Percentiles rank a stretch among this genome's conserved stretches.
Conservation (phyloP, 2,329 filamentous ascomycete genomes). For the Pseudogymnoascus verrucosus region DNA sequence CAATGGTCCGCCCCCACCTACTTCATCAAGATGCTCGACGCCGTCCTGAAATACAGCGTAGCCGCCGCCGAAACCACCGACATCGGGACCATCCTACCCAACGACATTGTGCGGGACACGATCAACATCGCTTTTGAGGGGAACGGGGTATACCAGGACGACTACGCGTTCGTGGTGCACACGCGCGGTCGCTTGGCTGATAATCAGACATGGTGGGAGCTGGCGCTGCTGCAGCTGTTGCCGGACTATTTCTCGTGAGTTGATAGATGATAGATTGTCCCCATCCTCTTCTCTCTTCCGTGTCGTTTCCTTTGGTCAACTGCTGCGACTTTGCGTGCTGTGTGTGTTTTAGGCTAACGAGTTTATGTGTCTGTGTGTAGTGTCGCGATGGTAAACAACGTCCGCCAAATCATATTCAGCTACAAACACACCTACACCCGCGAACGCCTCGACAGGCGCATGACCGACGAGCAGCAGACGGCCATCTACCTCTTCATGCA, state of each 20-base stretch:
- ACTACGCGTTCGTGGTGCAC: neutral
- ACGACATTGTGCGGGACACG: too few relatives aligned
- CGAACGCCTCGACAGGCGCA: neutral
- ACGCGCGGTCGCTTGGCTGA: neutral
- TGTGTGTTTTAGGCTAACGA: too few relatives aligned
- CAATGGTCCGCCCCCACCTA: neutral
- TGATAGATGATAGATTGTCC: neutral
- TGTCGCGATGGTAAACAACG: too few relatives aligned
- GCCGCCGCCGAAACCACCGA: neutral
- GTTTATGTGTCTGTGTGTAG: too few relatives aligned
- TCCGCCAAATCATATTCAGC: neutral
- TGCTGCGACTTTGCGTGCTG: too few relatives aligned
- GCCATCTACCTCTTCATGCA: neutral
- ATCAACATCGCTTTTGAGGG: neutral
- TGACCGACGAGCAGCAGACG: neutral
- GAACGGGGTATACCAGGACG: neutral
- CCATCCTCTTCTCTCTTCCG: neutral
- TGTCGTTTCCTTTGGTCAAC: too few relatives aligned
- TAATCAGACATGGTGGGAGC: neutral
- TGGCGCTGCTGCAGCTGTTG: neutral
- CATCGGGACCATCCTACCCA: neutral
- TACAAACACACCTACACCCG: too few relatives aligned
- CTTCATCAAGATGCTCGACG: neutral
- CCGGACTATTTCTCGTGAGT: neutral
- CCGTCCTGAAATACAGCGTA: rapidly evolving